Conservation (phyloP, 1,284 basidiomycete genomes). For the Ganoderma resinaceum region DNA sequence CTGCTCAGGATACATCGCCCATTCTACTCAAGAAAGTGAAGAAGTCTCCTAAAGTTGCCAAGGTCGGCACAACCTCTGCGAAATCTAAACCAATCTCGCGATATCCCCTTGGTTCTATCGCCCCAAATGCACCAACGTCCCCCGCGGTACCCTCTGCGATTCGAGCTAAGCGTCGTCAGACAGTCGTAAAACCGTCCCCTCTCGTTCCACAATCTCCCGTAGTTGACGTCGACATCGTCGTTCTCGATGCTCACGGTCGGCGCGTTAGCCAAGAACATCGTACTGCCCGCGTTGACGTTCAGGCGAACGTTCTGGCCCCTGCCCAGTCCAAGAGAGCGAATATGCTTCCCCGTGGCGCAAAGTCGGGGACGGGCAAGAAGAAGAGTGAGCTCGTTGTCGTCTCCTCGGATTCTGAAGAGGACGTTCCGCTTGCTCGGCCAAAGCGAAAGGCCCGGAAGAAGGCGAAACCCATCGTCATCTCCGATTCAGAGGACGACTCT, state of each 20-base stretch:
- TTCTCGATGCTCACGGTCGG: slow-evolving; percentile 64
- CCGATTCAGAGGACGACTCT: slow-evolving; percentile 51
- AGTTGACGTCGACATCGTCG: slow-evolving; percentile 70
- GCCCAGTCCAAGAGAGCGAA: slow-evolving; percentile 13
- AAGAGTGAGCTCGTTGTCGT: slow-evolving; percentile 12
- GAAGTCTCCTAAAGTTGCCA: slow-evolving; percentile 31
- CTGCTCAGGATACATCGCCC: slow-evolving; percentile 13
- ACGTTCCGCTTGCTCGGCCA: slow-evolving; percentile 26
- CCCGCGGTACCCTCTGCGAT: slow-evolving; percentile 40
- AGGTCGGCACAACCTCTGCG: slow-evolving; percentile 23
- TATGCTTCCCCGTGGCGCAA: background rate
- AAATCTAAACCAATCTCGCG: slow-evolving; percentile 46
- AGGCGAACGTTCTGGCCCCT: slow-evolving; percentile 33
- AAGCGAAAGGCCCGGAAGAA: slow-evolving; percentile 30
- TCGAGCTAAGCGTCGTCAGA: slow-evolving; percentile 38
- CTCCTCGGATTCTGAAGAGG: slow-evolving; percentile 36
- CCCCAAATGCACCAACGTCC: slow-evolving; percentile 51
- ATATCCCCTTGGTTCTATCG: slow-evolving; percentile 49
- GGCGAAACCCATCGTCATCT: slow-evolving; percentile 41
- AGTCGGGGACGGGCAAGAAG: background rate
- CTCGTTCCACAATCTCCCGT: slow-evolving; percentile 49
- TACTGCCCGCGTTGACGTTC: slow-evolving; percentile 40
- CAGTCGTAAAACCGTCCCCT: slow-evolving; percentile 40
- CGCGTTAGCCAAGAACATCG: slow-evolving; percentile 60
- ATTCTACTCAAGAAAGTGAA: slow-evolving; percentile 23